Base-by-base conservation (phyloP, 225 moss, liverwort and hornwort genomes). In the Bryum argenteum region DNA sequence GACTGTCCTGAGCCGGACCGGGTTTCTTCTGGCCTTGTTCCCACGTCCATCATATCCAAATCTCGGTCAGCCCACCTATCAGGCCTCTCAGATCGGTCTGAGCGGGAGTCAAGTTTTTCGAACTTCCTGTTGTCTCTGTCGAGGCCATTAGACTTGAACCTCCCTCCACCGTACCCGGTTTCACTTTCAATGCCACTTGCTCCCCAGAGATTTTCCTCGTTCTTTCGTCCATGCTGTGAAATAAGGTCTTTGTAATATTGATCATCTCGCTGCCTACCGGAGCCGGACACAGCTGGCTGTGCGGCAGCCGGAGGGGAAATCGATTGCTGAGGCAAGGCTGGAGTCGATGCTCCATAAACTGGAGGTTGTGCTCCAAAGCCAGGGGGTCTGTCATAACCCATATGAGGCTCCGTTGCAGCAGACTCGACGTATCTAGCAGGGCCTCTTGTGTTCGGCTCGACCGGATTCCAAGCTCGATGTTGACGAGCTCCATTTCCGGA, bases 181-280 rank as follows among this genome's bases (percentile, higher is more conserved):
- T 75, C 82, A 14, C 41, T 78, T 39, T 86, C 86, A 16, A 60
- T 38, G 19, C 24, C 75, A 48, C 82, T 83, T 11, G 63, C 50
- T 45, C 70, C 90, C 89, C 64, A 88, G 22, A 71, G 79, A 52
- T 65, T 82, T 63, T 90, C 87, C 17, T 84, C 88, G 50, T 83
- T 80, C 63, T 86, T 91, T 57, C 81, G 80, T 47, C 96, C 96
- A 52, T 96, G 96, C 87, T 96, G 93, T 66, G 91, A 81, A 45
- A 96, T 96, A 45, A 96, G 66, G 50, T 85, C 91, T 79, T 96
- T 96, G 72, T 67, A 96, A 67, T 96, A 96, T 67, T 96, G 91
- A 41, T 93, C 93, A 40, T 90, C 89, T 56, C 84, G 77, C 22
- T 88, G 76, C 40, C 89, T 82, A 13, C 82, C 83, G 19, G 90